Evolutionary conservation across 352 stramenopile species (phyloP).

Genomic region (Globisporangium nunn): DNA sequence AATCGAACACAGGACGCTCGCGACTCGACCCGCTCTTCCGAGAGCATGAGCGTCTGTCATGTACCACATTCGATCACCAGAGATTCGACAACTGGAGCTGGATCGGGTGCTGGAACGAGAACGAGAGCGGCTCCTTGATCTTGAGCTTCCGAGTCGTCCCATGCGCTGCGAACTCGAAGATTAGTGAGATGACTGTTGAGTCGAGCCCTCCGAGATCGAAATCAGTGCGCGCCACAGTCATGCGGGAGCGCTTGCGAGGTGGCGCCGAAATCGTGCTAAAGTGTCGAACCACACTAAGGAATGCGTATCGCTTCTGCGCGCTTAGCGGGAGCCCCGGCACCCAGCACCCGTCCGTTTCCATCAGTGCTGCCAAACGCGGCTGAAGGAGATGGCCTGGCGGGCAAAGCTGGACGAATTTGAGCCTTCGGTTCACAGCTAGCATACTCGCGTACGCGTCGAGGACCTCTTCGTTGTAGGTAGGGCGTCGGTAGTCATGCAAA

Average conservation of each 20-base stretch:
- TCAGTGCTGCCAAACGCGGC: background rate
- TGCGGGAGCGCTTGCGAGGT: background rate
- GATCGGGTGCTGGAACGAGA: too few relatives aligned
- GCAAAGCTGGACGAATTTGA: background rate
- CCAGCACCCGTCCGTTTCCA: background rate
- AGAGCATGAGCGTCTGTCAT: too few relatives aligned
- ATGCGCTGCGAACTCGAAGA: slow-evolving; percentile 2
- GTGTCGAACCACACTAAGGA: background rate
- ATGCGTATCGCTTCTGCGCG: background rate
- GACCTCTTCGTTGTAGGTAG: background rate
- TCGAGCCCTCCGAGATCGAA: background rate
- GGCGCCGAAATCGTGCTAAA: background rate
- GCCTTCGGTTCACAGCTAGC: background rate
- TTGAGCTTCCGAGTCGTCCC: background rate
- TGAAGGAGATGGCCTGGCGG: background rate
- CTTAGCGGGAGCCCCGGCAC: background rate
- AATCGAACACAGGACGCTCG: too few relatives aligned
- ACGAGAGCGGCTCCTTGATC: too few relatives aligned
- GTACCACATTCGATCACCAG: too few relatives aligned
- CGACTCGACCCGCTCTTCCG: too few relatives aligned
- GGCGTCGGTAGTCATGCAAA: background rate
- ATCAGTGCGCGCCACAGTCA: background rate
- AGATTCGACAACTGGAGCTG: too few relatives aligned
- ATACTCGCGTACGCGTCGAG: background rate
- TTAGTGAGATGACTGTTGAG: background rate